A percentile compares a stretch with the other conserved stretches of the same genome.
These are phyloP conservation scores for Epichloe sylvatica DNA, from an alignment of 2,329 filamentous ascomycete species.

Conservation along the genomic window DNA sequence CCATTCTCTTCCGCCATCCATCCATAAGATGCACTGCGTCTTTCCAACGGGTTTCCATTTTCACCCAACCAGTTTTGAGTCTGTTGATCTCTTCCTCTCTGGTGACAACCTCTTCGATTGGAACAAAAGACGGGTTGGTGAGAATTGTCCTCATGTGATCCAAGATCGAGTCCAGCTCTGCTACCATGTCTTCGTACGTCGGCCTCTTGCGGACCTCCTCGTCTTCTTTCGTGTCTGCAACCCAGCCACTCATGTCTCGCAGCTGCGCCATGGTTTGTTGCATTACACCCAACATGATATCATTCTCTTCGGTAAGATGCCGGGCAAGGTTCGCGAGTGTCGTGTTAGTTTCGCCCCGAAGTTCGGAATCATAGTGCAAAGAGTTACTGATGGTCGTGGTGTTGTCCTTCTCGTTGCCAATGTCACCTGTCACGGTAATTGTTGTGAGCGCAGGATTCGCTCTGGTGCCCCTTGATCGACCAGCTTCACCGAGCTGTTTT, in stretches of 20 bases:
- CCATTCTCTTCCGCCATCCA: conserved; percentile 76
- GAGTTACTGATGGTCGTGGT: conserved; percentile 10
- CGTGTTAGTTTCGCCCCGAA: conserved; percentile 78
- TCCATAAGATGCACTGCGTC: conserved; percentile 87
- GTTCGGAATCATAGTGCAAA: conserved; percentile 42
- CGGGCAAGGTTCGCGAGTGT: conserved; percentile 78
- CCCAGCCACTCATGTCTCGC: conserved; percentile 51
- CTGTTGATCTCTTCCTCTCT: conserved; percentile 81
- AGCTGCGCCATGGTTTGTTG: conserved; percentile 57
- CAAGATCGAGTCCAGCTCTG: conserved; percentile 63
- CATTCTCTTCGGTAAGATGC: conserved; percentile 82
- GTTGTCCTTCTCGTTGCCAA: conserved; percentile 33
- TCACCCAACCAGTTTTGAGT: conserved; percentile 75
- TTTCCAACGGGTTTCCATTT: conserved; percentile 82
- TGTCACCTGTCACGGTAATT: conserved; percentile 43
- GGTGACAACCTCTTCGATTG: conserved; percentile 85
- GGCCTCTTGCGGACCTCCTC: conserved; percentile 22
- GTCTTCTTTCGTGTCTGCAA: conserved; percentile 21
- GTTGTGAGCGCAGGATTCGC: conserved; percentile 40
- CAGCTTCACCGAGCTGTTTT: conserved; percentile 64
- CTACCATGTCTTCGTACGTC: conserved; percentile 50
- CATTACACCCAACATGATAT: conserved; percentile 60
- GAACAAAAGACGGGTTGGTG: conserved; percentile 92
- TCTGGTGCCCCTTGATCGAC: conserved; percentile 43
- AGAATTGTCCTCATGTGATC: conserved; percentile 71